phyloP scores from a whole-genome alignment of 495 filamentous ascomycete species.

The Podospora australis region DNA sequence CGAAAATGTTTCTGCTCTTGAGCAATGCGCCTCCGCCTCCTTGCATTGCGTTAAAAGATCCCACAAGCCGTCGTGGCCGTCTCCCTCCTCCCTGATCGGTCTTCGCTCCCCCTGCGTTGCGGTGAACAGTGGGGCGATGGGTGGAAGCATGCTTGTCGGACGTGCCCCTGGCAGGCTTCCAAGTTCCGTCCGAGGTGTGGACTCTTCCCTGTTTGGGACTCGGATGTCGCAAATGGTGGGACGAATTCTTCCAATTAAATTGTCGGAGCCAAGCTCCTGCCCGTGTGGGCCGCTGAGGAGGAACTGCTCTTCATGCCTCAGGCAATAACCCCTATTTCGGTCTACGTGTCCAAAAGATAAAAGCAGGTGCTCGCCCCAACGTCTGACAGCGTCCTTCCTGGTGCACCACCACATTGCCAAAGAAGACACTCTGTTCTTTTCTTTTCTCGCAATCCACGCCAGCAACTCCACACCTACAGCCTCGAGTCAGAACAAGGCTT shows the following conservation, averaged over 20 bases:
- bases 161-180: constrained; percentile 14
- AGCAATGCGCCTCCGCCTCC: constrained; percentile 8
- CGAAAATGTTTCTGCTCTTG: no score
- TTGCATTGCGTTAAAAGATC: constrained; percentile 3
- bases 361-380: constrained; percentile 21
- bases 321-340: constrained; percentile 19
- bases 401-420: neutral
- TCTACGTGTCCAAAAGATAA: constrained; percentile 32
- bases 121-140: neutral
- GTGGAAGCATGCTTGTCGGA: constrained; percentile 4
- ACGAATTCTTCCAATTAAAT: constrained; percentile 21
- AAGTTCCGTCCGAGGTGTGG: constrained; percentile 11
- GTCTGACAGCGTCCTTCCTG: constrained; percentile 11
- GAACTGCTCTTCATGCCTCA: constrained; percentile 18
- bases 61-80: neutral
- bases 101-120: neutral
- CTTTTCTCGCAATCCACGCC: constrained; percentile 16
- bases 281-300: neutral
- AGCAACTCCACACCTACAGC: constrained; percentile 11
- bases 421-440: constrained; percentile 28
- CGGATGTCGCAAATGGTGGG: constrained; percentile 20
- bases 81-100: constrained; percentile 1
- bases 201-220: constrained; percentile 22
- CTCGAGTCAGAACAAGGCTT: constrained; percentile 5
- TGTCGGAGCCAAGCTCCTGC: neutral